Evolutionary conservation across 2,329 filamentous ascomycete species (phyloP).

Genomic region (Alternaria hordeiaustralica): DNA sequence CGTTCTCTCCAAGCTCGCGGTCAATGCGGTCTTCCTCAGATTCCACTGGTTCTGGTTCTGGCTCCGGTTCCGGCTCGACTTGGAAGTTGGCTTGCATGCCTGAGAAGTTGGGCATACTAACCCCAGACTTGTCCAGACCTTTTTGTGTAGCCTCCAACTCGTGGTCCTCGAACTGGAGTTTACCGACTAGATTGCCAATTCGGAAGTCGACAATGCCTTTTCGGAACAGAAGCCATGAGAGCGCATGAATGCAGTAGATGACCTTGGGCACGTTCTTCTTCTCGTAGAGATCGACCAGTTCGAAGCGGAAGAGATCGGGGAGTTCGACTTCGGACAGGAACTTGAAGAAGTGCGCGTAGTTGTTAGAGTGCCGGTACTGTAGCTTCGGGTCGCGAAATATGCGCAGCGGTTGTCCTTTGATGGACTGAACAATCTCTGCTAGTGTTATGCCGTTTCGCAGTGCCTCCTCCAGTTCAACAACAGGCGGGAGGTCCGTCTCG

Average conservation of each 20-base stretch:
- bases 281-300: constrained; percentile 96
- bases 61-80: constrained; percentile 80
- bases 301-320: constrained; percentile 94
- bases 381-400: constrained; percentile 87
- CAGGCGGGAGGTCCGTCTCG: constrained; percentile 82
- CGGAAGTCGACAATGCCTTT: constrained; percentile 95
- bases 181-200: constrained; percentile 94
- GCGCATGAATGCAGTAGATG: constrained; percentile 96
- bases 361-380: constrained; percentile 96
- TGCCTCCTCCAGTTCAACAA: constrained; percentile 91
- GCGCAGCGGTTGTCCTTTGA: constrained; percentile 75
- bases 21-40: constrained; percentile 89
- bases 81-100: constrained; percentile 97
- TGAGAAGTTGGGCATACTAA: constrained; percentile 96
- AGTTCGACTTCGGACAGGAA: constrained; percentile 91
- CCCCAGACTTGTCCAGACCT: constrained; percentile 91
- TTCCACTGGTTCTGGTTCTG: constrained; percentile 76
- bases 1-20: constrained; percentile 79
- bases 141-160: constrained; percentile 97
- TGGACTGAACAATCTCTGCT: constrained; percentile 88
- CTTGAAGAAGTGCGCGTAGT: constrained; percentile 94
- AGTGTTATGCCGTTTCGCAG: constrained; percentile 91
- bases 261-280: constrained; percentile 99
- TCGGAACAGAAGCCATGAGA: constrained; percentile 96
- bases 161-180: constrained; percentile 96